A percentile compares a stretch with the other conserved stretches of the same genome.
phyloP scores from a whole-genome alignment of 768 basidiomycete genomes.

The Panaeolus cyanescens region DNA sequence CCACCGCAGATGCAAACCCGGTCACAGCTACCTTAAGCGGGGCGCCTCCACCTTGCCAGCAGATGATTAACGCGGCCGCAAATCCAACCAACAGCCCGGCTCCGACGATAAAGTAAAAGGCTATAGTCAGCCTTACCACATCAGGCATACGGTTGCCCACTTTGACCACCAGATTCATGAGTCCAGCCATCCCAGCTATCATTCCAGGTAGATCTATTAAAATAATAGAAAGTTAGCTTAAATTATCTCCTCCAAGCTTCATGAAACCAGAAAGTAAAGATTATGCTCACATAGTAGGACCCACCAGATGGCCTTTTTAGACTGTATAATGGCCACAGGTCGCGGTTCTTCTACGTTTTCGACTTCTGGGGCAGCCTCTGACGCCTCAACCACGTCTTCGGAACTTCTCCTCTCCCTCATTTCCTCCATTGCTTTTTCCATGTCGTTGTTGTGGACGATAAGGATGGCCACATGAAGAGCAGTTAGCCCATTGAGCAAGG shows the following conservation, averaged over 20 bases:
- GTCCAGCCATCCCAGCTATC: slow-evolving; percentile 31
- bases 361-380: not conserved
- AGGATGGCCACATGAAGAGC: slow-evolving; percentile 24
- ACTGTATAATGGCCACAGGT: slow-evolving; percentile 6
- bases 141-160: slow-evolving; percentile 15
- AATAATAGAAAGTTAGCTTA: not conserved
- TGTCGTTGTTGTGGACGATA: slow-evolving; percentile 17
- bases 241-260: not conserved
- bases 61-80: slow-evolving; percentile 18
- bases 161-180: slow-evolving; percentile 31
- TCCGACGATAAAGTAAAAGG: slow-evolving; percentile 26
- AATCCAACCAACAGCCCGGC: slow-evolving; percentile 20
- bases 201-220: slow-evolving; percentile 28
- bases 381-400: not conserved
- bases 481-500: slow-evolving; percentile 22
- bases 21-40: slow-evolving; percentile 20
- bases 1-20: slow-evolving; percentile 21
- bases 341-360: not conserved
- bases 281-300: slow-evolving; percentile 19
- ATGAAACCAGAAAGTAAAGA: not conserved
- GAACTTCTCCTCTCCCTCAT: not conserved
- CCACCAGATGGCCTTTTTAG: slow-evolving; percentile 23
- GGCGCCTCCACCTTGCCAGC: slow-evolving; percentile 17
- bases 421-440: slow-evolving; percentile 11
- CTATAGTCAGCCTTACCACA: slow-evolving; percentile 20